Conservation (phyloP, 768 basidiomycete species). For the Pholiota microspora region DNA sequence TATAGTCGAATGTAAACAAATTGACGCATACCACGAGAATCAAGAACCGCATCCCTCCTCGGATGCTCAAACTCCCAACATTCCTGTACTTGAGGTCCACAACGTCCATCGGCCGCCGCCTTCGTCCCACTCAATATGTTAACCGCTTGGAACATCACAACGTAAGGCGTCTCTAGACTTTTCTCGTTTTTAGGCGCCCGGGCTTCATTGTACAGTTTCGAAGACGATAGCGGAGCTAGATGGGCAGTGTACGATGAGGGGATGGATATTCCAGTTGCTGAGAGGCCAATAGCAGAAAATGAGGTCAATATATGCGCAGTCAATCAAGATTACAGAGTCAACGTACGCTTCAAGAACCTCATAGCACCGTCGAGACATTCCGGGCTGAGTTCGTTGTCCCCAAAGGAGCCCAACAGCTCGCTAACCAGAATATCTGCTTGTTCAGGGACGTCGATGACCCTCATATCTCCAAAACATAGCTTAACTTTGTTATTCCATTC, state of each 20-base stretch:
- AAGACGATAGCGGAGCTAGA: conserved; percentile 91
- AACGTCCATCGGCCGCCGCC: conserved; percentile 57
- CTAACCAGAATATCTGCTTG: conserved; percentile 91
- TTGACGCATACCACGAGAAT: conserved; percentile 56
- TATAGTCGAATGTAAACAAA: conserved; percentile 5
- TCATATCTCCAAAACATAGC: conserved; percentile 95
- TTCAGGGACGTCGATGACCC: conserved; percentile 78
- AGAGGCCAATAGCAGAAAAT: background rate
- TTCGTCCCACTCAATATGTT: conserved; percentile 84
- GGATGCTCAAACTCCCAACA: conserved; percentile 99
- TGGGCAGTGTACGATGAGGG: conserved; percentile 95
- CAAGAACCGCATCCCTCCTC: conserved; percentile 70
- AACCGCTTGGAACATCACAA: conserved; percentile 96
- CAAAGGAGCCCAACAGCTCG: conserved; percentile 95
- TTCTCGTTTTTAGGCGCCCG: conserved; percentile 62
- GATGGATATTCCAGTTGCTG: conserved; percentile 93
- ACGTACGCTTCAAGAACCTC: conserved; percentile 87
- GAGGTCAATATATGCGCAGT: background rate
- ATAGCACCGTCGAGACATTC: conserved; percentile 97
- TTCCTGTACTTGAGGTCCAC: conserved; percentile 85
- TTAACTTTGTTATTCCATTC: conserved; percentile 85
- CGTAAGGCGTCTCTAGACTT: conserved; percentile 91
- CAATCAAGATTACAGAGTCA: no score
- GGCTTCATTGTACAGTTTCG: conserved; percentile 88
- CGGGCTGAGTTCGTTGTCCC: conserved; percentile 97